phyloP scores from a whole-genome alignment of 2,329 filamentous ascomycete species.

The Colletotrichum sp. region DNA sequence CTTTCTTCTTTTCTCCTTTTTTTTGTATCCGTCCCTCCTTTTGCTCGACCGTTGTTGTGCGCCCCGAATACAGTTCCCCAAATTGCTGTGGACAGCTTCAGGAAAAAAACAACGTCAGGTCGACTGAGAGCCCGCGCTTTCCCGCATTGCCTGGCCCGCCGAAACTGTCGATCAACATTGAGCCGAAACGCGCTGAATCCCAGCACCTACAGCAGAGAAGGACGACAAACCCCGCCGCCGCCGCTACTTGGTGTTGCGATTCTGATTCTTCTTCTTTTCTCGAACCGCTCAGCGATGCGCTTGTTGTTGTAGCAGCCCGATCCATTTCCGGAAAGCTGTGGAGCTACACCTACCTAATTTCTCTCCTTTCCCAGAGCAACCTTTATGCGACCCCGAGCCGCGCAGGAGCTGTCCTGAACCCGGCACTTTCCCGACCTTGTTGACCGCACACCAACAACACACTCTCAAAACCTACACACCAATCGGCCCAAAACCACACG shows the following conservation, averaged over 20 bases:
- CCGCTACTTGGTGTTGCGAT: background rate
- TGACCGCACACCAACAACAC: background rate
- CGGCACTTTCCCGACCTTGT: constrained; percentile 2
- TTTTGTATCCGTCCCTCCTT: background rate
- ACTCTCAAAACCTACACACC: background rate
- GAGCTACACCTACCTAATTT: constrained; percentile 19
- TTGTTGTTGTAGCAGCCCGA: constrained; percentile 4
- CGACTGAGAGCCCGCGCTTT: constrained; percentile 12
- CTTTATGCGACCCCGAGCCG: constrained; percentile 6
- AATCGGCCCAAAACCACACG: background rate
- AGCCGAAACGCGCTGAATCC: constrained; percentile 35
- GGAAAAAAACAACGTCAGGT: background rate
- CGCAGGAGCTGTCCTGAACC: background rate
- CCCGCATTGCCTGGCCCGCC: constrained; percentile 28
- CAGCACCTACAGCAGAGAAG: background rate
- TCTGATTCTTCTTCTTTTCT: background rate
- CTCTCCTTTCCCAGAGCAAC: constrained; percentile 3
- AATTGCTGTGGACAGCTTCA: constrained; percentile 21
- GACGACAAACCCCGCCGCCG: background rate
- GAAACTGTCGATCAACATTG: constrained; percentile 44
- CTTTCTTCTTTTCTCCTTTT: background rate
- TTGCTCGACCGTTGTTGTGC: background rate
- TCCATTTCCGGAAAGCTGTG: constrained; percentile 18
- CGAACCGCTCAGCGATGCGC: constrained; percentile 3
- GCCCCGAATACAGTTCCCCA: constrained; percentile 1